Conservation (phyloP, 148 eudicot species). For the Hydrangea macrophylla region DNA sequence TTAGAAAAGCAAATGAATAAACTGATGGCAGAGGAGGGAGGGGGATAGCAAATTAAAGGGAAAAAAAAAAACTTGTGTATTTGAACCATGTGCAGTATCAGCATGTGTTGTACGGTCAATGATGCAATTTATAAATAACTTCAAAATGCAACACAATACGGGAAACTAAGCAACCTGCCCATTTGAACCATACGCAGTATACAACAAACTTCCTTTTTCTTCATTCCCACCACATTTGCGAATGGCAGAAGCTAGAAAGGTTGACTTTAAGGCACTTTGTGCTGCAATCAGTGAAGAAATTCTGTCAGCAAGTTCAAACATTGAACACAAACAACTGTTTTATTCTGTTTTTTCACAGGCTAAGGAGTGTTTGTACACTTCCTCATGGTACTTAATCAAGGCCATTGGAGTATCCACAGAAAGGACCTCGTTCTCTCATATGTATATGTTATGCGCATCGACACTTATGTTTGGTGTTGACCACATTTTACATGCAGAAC, state of each 20-base stretch:
- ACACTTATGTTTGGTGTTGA: neutral
- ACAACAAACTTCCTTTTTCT: conserved; percentile 78
- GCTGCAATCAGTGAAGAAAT: conserved; percentile 46
- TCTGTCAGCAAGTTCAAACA: conserved; percentile 8
- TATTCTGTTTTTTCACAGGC: neutral
- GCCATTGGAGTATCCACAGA: neutral
- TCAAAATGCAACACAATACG: neutral
- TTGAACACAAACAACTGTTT: neutral
- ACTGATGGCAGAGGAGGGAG: neutral
- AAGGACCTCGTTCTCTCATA: neutral
- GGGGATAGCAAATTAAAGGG: neutral
- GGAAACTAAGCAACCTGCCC: conserved; percentile 78
- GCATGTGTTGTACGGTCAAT: no score
- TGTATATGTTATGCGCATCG: no score
- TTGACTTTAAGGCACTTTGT: conserved; percentile 73
- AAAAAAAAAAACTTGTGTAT: neutral
- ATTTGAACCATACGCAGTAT: conserved; percentile 84
- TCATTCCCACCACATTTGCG: conserved; percentile 97
- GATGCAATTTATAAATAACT: neutral
- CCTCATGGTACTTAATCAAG: neutral
- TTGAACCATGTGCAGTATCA: neutral
- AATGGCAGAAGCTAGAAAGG: conserved; percentile 84
- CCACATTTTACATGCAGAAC: neutral
- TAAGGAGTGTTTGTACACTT: neutral
- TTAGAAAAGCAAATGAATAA: neutral